Conservation (phyloP, 2,329 filamentous ascomycete genomes). For the Ceratocystis ficicola region DNA sequence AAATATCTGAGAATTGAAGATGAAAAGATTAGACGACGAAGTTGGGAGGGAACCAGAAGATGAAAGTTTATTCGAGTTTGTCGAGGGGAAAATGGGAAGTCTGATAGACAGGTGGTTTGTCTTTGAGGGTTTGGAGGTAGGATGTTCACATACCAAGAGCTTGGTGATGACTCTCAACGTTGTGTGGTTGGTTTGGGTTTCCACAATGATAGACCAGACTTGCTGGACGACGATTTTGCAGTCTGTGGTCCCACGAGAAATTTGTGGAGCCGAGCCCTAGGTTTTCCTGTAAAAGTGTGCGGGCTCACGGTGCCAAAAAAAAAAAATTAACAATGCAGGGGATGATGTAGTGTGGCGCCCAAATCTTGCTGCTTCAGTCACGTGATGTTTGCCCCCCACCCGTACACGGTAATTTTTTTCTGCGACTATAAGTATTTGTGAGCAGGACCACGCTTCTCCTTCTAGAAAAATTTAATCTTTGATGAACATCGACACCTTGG, state of each 20-base stretch:
- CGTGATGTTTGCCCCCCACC: neutral
- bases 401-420: constrained; percentile 25
- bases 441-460: neutral
- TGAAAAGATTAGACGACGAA: constrained; percentile 23
- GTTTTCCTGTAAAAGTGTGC: constrained; percentile 20
- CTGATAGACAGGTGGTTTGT: neutral
- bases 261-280: constrained; percentile 22
- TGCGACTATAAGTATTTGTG: constrained; percentile 8
- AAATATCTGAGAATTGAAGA: constrained; percentile 28
- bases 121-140: constrained; percentile 19
- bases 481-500: neutral
- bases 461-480: neutral
- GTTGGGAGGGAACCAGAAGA: constrained; percentile 11
- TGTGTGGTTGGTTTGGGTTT: constrained; percentile 23
- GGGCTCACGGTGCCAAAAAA: constrained; percentile 14
- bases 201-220: constrained; percentile 23
- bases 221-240: constrained; percentile 22
- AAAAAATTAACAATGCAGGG: neutral
- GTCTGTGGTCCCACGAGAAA: constrained; percentile 20
- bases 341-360: neutral
- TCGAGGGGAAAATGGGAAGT: constrained; percentile 6
- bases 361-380: neutral
- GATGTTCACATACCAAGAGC: constrained; percentile 23
- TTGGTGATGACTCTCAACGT: constrained; percentile 23
- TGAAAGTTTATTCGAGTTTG: constrained; percentile 22